Base-by-base conservation (phyloP, 176 grass and related monocot species). In the Coix lacrymajobi region DNA sequence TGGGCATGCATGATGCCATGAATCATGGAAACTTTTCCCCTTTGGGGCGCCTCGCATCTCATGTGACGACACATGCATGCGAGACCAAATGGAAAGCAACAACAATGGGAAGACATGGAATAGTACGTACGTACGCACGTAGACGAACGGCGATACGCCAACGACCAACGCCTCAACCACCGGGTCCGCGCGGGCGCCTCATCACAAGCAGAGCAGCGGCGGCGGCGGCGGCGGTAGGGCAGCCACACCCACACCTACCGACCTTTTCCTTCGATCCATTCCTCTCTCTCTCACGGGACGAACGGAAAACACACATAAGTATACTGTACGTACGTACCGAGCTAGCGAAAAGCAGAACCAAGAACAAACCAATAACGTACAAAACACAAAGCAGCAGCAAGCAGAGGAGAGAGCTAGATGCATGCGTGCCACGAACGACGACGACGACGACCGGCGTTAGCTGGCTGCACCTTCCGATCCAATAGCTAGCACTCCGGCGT, bases 401-500 rank as follows among this genome's bases (percentile, higher is more conserved):
- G n/a, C n/a, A n/a, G n/a, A n/a, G n/a, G n/a, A n/a, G n/a, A n/a
- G n/a, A n/a, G n/a, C n/a, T n/a, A n/a, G n/a, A n/a, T n/a, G n/a
- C n/a, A n/a, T n/a, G n/a, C n/a, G n/a, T n/a, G n/a, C n/a, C n/a
- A n/a, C n/a, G n/a, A n/a, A n/a, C n/a, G n/a, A 40, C 37, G 37
- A 40, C 39, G 39, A n/a, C n/a, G n/a, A n/a, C n/a, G n/a, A n/a
- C n/a, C n/a, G n/a, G n/a, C n/a, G n/a, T n/a, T n/a, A n/a, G n/a
- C n/a, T n/a, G n/a, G n/a, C n/a, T n/a, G n/a, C n/a, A n/a, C n/a
- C n/a, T n/a, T n/a, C n/a, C n/a, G n/a, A n/a, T n/a, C n/a, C n/a
- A n/a, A n/a, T n/a, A n/a, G n/a, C n/a, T 31, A 97, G 83, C 94
- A 97, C 70, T 97, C 91, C 9, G 94, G 94, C 34, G 91, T 97